These are phyloP conservation scores for Xerocomellus chrysenteron DNA, from an alignment of 768 basidiomycete species.

Conservation along the genomic window DNA sequence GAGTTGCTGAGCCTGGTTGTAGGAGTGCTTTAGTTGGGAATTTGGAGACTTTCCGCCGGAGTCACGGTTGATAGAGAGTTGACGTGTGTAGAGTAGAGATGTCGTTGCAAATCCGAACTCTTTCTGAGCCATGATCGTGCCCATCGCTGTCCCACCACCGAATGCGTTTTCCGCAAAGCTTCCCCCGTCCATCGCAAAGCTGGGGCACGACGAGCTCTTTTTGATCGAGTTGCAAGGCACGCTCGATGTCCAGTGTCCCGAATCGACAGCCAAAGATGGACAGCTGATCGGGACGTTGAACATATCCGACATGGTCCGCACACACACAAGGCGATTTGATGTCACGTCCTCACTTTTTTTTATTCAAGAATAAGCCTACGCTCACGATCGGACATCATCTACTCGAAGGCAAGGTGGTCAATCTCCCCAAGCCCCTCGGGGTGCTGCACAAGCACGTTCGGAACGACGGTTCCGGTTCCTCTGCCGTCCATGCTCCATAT, in stretches of 20 bases:
- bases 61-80: not conserved
- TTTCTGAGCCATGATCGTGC: constrained; percentile 59
- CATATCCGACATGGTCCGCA: constrained; percentile 60
- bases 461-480: not conserved
- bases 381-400: constrained; percentile 86
- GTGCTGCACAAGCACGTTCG: constrained; percentile 50
- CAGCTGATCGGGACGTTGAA: constrained; percentile 77
- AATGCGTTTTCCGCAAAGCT: constrained; percentile 43
- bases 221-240: constrained; percentile 87
- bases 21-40: constrained; percentile 76
- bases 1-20: not conserved
- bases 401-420: constrained; percentile 81
- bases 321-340: not conserved
- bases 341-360: not conserved
- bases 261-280: constrained; percentile 55
- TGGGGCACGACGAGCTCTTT: constrained; percentile 78
- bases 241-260: constrained; percentile 62
- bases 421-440: constrained; percentile 77
- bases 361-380: constrained; percentile 63
- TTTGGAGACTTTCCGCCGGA: constrained; percentile 47
- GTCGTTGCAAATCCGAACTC: too few relatives aligned
- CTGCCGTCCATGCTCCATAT: not conserved
- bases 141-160: constrained; percentile 44
- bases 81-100: not conserved
- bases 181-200: constrained; percentile 61